Base-by-base conservation (phyloP, 306 rosid genomes). In the Spatholobus suberectus region DNA sequence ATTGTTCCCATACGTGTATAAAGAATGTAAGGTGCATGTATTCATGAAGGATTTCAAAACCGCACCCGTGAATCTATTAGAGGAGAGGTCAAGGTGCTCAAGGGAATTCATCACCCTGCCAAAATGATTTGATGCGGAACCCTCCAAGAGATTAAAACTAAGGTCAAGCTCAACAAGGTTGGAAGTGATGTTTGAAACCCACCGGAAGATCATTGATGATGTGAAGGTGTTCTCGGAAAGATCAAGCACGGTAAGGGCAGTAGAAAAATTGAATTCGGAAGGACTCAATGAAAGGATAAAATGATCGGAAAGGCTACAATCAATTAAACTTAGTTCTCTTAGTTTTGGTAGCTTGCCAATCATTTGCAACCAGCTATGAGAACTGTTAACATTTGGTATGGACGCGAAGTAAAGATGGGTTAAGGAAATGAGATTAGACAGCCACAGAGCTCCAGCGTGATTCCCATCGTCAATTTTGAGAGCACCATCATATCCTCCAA, bases 371-470 rank as follows among this genome's bases (percentile, higher is more conserved):
- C 40, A 82, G 0, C 4, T 13, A 10, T 58, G 40, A 82, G 78
- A 57, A 67, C 0, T 0, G 8, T 78, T 44, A 13, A 86, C 81
- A 73, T 82, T 37, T 1, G 17, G 0, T 8, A 78, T 3, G 0
- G 0, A 0, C 0, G 4, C 1, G 1, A 78, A 58, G 74, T 46
- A 21, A 73, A 86, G 82, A 78, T 78, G 74, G 15, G 81, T 73
- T 47, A 82, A 65, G 73, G 52, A 61, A 73, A 83, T 55, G 73
- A 82, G 86, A 82, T 52, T 73, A 21, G 81, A 58, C 5, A 86
- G 8, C 86, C 84, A 82, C 18, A n/a, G n/a, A n/a, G n/a, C n/a
- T n/a, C n/a, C n/a, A n/a, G n/a, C n/a, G n/a, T 66, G n/a, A 47
- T 78, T 77, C 57, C 73, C 75, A 55, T 4, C 10, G 1, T 63